phyloP scores from a whole-genome alignment of 331 rosid genomes.

The Malus hybrid region DNA sequence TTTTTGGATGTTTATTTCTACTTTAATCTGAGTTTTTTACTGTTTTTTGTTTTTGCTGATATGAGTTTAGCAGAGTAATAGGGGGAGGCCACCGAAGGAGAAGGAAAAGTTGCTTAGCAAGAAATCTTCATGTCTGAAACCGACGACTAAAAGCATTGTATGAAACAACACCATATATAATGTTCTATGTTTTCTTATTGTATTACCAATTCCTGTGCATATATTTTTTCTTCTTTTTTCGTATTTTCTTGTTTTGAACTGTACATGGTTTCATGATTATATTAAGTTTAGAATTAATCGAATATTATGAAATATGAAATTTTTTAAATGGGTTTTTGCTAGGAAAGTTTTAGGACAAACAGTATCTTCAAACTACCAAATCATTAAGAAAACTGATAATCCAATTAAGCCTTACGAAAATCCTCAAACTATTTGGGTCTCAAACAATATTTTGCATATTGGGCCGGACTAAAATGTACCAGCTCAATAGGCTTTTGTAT shows the following conservation, averaged over 20 bases:
- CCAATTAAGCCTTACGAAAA: no score
- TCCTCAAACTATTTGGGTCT: no score
- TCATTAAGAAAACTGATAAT: no score
- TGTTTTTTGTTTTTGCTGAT: no score
- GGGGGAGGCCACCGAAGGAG: conserved; percentile 1
- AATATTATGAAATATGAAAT: neutral
- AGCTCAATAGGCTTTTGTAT: no score
- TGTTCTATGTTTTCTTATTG: neutral
- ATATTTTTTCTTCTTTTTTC: neutral
- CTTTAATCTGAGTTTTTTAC: neutral
- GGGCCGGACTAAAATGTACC: no score
- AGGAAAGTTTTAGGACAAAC: neutral
- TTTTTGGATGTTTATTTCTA: neutral
- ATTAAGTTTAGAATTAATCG: neutral
- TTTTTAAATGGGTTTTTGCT: neutral
- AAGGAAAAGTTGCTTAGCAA: conserved; percentile 1
- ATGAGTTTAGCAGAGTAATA: conserved; percentile 7
- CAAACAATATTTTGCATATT: no score
- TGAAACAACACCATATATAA: neutral
- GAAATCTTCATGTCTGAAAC: neutral
- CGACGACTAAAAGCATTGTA: conserved; percentile 2
- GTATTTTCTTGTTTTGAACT: neutral
- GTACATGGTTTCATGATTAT: neutral
- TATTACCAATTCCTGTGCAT: neutral
- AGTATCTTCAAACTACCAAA: no score